A percentile compares a stretch with the other conserved stretches of the same genome.
phyloP scores from a whole-genome alignment of 768 basidiomycete genomes.

The Podaxis sp. region DNA sequence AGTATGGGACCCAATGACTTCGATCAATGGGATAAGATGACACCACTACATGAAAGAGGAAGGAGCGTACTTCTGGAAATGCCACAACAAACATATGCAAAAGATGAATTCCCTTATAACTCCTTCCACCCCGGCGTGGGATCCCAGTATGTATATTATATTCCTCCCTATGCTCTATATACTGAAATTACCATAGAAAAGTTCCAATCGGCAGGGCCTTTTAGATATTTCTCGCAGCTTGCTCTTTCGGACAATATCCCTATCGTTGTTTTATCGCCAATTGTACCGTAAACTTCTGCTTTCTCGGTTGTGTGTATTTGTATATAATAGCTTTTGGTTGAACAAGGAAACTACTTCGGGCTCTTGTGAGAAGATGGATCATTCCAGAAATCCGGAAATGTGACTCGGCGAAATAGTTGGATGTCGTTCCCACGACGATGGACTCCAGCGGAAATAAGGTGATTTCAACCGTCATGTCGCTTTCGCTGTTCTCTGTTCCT shows the following conservation, averaged over 20 bases:
- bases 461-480: not conserved
- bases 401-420: too few relatives aligned
- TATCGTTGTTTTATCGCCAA: not conserved
- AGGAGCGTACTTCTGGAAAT: slow-evolving; percentile 5
- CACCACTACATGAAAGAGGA: slow-evolving; percentile 3
- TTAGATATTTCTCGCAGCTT: not conserved
- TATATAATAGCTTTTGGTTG: not conserved
- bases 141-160: slow-evolving; percentile 4
- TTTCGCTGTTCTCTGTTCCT: too few relatives aligned
- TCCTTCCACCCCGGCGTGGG: slow-evolving; percentile 8
- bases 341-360: not conserved
- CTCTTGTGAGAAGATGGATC: not conserved
- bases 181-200: not conserved
- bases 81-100: not conserved
- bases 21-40: slow-evolving; percentile 30
- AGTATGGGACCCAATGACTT: slow-evolving; percentile 33
- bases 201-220: not conserved
- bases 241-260: not conserved
- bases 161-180: not conserved
- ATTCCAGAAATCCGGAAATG: not conserved
- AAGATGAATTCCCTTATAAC: slow-evolving; percentile 9
- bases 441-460: not conserved
- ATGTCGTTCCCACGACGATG: not conserved
- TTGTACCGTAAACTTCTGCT: not conserved
- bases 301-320: not conserved